phyloP scores from a whole-genome alignment of 257 asterid species.

The Primulina eburnea region DNA sequence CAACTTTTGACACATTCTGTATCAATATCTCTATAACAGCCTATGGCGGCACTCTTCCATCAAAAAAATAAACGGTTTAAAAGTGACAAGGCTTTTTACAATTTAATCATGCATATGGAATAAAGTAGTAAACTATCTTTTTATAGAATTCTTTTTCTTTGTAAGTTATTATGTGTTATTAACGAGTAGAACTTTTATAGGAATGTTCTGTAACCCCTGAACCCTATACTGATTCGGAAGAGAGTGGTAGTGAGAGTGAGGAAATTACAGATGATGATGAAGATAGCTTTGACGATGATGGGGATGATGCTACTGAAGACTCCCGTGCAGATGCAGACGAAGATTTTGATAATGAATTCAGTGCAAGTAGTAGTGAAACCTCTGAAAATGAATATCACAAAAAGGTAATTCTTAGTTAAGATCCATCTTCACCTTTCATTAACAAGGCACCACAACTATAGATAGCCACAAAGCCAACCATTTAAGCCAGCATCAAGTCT shows the following conservation, averaged over 20 bases:
- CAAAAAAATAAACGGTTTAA: background rate
- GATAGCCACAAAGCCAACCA: conserved; percentile 3
- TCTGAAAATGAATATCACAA: conserved; percentile 37
- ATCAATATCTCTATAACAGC: background rate
- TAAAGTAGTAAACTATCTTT: background rate
- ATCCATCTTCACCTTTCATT: conserved; percentile 24
- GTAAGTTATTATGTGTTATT: background rate
- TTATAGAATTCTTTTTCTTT: conserved; percentile 2
- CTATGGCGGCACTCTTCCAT: conserved; percentile 3
- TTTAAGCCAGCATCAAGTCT: conserved; percentile 8
- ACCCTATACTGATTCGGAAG: conserved; percentile 89
- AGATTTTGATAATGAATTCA: conserved; percentile 50
- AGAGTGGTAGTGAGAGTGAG: conserved; percentile 77
- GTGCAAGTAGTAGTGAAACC: conserved; percentile 40
- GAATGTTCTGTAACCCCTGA: conserved; percentile 71
- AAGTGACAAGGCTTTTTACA: background rate
- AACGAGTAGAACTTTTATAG: conserved; percentile 36
- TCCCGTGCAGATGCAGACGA: conserved; percentile 53
- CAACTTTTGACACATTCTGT: conserved; percentile 2
- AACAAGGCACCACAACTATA: conserved; percentile 1
- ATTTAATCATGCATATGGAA: background rate
- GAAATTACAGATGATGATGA: conserved; percentile 86
- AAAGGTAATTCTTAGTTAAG: conserved; percentile 42
- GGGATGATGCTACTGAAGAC: conserved; percentile 45
- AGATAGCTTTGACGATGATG: conserved; percentile 44